Conservation (phyloP, 768 basidiomycete genomes). For the Tylopilus plumbeoviolaceoides region DNA sequence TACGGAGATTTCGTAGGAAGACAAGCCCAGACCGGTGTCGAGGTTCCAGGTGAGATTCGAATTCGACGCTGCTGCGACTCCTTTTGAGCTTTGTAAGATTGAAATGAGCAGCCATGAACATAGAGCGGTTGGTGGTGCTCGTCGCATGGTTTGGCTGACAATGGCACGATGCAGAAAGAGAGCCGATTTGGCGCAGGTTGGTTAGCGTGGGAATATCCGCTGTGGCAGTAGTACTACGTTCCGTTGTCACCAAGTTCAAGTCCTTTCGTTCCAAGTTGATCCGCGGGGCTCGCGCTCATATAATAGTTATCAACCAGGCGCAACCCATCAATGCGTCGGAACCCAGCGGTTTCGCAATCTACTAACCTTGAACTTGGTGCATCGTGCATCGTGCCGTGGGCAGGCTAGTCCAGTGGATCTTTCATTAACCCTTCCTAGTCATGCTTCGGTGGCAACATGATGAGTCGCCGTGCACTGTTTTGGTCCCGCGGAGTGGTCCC, state of each 20-base stretch:
- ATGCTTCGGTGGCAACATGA: not conserved
- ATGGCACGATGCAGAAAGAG: not conserved
- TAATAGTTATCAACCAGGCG: too few species aligned
- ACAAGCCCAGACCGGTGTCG: conserved; percentile 11
- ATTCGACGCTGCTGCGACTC: conserved; percentile 6
- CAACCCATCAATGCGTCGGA: too few species aligned
- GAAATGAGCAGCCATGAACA: conserved; percentile 14
- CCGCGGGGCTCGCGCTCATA: too few species aligned
- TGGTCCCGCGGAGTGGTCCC: conserved; percentile 7
- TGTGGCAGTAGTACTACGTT: too few species aligned
- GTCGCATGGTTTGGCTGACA: conserved; percentile 19
- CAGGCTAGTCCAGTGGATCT: not conserved
- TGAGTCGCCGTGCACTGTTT: not conserved
- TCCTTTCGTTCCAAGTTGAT: too few species aligned
- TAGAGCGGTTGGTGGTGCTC: conserved; percentile 12
- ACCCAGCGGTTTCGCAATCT: too few species aligned
- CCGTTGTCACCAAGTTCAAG: too few species aligned
- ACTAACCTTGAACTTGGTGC: not conserved
- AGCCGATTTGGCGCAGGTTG: not conserved
- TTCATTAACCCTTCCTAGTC: not conserved
- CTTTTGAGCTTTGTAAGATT: conserved; percentile 1
- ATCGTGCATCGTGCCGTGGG: not conserved
- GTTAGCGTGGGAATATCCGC: conserved; percentile 12
- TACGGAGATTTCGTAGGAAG: conserved; percentile 26
- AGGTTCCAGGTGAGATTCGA: conserved; percentile 18